Base-by-base conservation (phyloP, 495 filamentous ascomycete species). In the Bombardia bombarda region DNA sequence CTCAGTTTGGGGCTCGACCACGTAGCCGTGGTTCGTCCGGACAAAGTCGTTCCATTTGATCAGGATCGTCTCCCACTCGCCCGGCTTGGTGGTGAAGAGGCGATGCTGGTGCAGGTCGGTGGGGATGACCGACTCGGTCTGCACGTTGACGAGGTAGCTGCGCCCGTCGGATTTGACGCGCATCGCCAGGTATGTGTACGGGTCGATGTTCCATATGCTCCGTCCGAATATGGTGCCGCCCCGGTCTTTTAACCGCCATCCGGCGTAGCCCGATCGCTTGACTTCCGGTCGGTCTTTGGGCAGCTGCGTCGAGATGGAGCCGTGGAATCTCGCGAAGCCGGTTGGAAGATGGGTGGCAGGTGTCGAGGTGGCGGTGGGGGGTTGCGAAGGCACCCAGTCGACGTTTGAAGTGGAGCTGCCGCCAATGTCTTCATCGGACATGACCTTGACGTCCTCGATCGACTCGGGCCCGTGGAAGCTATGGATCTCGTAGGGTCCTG, bases 61-160 rank as follows among this genome's bases (percentile, higher is more conserved):
- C 36, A 94, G 55, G 19, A 96, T 76, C 7, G 89, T 94, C 70
- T 98, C 89, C 92, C 92, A 98, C 52, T 87, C 74, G 3, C 89
- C 87, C 0, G 83, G 79, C 26, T 79, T 79, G 58, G 79, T 82
- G 14, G 84, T 77, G 62, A 93, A 94, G 12, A 98, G 58, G 46
- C 93, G 72, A 62, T 98, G 93, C 64, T 98, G 92, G 63, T 96
- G 93, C 45, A 98, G 72, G 64, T 98, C 92, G 3, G 90, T 90
- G 25, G 87, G 81, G 35, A 94, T 83, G 40, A 97, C 78, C 1
- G 84, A 84, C 47, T 98, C 92, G 8, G 88, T 95, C 70, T 96
- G 93, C 28, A 98, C 68, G 61, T 98, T 98, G 38, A 98, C 81
- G 38, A 92, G 87, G 65, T 97, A 98, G 49, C 84, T 83, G 7